These are phyloP conservation scores for Thelonectria rubi DNA, from an alignment of 2,329 filamentous ascomycete species.

Conservation along the genomic window DNA sequence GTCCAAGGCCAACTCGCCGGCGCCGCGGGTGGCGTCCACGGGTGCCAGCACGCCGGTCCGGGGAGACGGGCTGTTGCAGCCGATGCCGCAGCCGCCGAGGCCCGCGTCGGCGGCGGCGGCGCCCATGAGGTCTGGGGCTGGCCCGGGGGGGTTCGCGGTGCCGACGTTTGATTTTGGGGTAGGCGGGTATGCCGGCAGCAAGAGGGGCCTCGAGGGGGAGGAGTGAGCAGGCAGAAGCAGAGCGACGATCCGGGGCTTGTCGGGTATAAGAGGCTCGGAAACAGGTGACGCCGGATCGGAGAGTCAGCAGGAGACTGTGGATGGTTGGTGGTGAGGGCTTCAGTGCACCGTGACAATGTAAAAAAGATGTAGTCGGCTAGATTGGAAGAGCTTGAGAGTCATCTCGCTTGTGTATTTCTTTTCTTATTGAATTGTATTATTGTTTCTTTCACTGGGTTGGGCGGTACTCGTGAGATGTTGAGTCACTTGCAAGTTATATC, in stretches of 20 bases:
- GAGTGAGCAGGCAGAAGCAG: background rate
- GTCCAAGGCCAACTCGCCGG: background rate
- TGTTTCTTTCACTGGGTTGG: background rate
- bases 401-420: background rate
- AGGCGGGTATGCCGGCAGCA: background rate
- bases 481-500: constrained; percentile 24
- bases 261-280: background rate
- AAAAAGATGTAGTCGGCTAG: background rate
- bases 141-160: background rate
- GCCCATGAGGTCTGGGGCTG: background rate
- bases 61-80: background rate
- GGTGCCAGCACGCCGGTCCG: background rate
- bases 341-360: background rate
- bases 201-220: background rate
- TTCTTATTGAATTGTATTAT: background rate
- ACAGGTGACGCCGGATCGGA: background rate
- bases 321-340: background rate
- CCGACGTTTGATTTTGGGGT: background rate
- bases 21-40: background rate
- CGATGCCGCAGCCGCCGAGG: background rate
- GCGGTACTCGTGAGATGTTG: background rate
- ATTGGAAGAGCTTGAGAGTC: background rate
- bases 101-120: background rate
- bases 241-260: background rate
- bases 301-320: background rate